A percentile compares a stretch with the other conserved stretches of the same genome.
phyloP scores from a whole-genome alignment of 768 basidiomycete genomes.

The Boletus coccyginus region DNA sequence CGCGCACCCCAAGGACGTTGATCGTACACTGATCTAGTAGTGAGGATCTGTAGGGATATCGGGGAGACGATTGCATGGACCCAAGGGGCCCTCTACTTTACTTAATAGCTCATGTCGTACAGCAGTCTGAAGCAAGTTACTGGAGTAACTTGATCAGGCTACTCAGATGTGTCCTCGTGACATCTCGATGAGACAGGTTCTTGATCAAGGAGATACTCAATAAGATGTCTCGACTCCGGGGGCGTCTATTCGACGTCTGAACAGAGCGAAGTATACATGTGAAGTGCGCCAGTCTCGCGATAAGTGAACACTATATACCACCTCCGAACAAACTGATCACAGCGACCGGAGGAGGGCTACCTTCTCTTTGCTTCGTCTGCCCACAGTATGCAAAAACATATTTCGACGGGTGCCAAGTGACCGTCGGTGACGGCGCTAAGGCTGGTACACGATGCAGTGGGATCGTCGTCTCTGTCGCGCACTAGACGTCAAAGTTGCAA shows the following conservation, averaged over 20 bases:
- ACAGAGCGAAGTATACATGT: not conserved
- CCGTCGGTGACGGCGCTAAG: slow-evolving; percentile 68
- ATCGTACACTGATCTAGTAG: slow-evolving; percentile 17
- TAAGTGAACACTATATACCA: slow-evolving; percentile 26
- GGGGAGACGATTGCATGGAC: not conserved
- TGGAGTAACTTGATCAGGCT: too few relatives aligned
- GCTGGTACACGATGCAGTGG: slow-evolving; percentile 77
- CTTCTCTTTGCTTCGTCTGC: slow-evolving; percentile 66
- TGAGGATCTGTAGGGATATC: not conserved
- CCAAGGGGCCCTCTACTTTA: not conserved
- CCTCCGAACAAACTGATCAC: slow-evolving; percentile 73
- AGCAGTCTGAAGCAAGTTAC: not conserved
- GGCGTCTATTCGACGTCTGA: not conserved
- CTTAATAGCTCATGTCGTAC: not conserved
- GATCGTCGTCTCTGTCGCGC: slow-evolving; percentile 72
- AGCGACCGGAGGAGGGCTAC: slow-evolving; percentile 60
- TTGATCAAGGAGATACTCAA: not conserved
- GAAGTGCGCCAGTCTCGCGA: not conserved
- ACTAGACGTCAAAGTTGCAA: slow-evolving; percentile 39
- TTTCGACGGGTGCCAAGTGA: slow-evolving; percentile 80
- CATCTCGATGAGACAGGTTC: not conserved
- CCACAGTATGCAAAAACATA: slow-evolving; percentile 82
- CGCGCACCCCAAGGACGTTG: slow-evolving; percentile 19
- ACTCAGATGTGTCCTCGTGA: not conserved
- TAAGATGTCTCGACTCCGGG: not conserved